phyloP scores from a whole-genome alignment of 805 yeast species.

The Metschnikowia chrysomelidarum region DNA sequence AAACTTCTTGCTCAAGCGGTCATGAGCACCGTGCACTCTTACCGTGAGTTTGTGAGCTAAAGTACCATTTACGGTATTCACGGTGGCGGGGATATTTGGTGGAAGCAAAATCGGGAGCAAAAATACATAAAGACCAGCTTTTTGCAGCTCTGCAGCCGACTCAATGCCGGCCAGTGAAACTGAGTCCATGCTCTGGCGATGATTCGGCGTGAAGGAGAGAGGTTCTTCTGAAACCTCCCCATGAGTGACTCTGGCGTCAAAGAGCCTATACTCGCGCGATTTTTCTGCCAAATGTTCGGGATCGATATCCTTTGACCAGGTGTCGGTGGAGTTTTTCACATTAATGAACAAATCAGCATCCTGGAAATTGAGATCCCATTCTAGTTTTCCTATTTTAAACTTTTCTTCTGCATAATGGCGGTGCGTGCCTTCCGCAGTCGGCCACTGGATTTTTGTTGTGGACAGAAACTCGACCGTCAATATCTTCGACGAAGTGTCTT shows the following conservation, averaged over 20 bases:
- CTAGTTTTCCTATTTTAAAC: constrained; percentile 46
- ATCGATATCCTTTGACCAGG: constrained; percentile 38
- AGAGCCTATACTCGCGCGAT: constrained; percentile 29
- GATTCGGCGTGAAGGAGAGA: background rate
- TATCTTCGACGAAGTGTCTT: constrained; percentile 36
- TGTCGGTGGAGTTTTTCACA: constrained; percentile 42
- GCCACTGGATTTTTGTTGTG: constrained; percentile 49
- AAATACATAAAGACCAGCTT: constrained; percentile 71
- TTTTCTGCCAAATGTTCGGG: constrained; percentile 45
- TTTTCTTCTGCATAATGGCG: constrained; percentile 43
- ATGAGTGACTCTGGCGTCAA: constrained; percentile 7
- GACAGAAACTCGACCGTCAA: constrained; percentile 45
- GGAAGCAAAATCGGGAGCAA: constrained; percentile 63
- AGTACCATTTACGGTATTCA: constrained; percentile 50
- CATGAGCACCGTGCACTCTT: constrained; percentile 38
- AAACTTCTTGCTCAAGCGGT: constrained; percentile 34
- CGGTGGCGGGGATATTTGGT: constrained; percentile 59
- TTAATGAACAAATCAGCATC: constrained; percentile 47
- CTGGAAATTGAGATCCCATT: constrained; percentile 39
- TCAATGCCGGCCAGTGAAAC: constrained; percentile 6
- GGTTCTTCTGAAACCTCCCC: constrained; percentile 6
- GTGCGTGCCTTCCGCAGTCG: constrained; percentile 50
- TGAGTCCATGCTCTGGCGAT: constrained; percentile 4
- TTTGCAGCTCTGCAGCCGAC: constrained; percentile 14
- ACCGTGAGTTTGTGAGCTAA: constrained; percentile 43